phyloP scores from a whole-genome alignment of 805 yeast species.

The Barnettozyma salicaria region DNA sequence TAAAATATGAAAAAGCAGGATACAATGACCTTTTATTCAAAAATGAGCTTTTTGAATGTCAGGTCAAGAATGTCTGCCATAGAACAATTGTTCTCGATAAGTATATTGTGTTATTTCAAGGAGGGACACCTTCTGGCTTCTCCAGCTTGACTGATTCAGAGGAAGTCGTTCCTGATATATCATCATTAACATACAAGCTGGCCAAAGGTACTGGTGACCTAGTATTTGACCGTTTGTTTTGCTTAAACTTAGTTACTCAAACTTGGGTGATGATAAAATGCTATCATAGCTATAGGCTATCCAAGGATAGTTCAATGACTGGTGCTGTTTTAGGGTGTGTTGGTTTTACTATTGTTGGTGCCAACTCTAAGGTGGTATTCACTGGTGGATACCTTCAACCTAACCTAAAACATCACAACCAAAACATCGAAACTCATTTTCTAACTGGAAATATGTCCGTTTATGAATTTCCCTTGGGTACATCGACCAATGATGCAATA shows the following conservation, averaged over 20 bases:
- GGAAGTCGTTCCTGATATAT: constrained; percentile 14
- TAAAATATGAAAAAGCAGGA: constrained; percentile 9
- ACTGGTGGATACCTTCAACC: constrained; percentile 18
- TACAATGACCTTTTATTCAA: constrained; percentile 13
- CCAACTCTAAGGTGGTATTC: constrained; percentile 13
- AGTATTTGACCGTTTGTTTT: constrained; percentile 11
- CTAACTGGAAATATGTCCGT: constrained; percentile 5
- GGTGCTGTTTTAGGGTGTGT: constrained; percentile 9
- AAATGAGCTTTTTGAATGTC: constrained; percentile 8
- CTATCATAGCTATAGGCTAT: constrained; percentile 10
- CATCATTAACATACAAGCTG: constrained; percentile 3
- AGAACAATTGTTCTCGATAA: constrained; percentile 15
- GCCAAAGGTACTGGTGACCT: constrained; percentile 2
- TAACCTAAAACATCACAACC: background rate
- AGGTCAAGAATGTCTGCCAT: constrained; percentile 17
- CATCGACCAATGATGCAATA: constrained; percentile 3
- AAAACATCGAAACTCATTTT: background rate
- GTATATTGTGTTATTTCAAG: constrained; percentile 17
- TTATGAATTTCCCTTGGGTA: constrained; percentile 12
- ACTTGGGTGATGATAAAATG: constrained; percentile 16
- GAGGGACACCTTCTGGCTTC: constrained; percentile 12
- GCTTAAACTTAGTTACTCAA: constrained; percentile 12
- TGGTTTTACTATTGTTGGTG: constrained; percentile 9
- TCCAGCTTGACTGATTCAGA: background rate
- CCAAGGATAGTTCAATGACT: background rate